Evolutionary conservation across 2,329 filamentous ascomycete species (phyloP).

Genomic region (Aspergillus jensenii): DNA sequence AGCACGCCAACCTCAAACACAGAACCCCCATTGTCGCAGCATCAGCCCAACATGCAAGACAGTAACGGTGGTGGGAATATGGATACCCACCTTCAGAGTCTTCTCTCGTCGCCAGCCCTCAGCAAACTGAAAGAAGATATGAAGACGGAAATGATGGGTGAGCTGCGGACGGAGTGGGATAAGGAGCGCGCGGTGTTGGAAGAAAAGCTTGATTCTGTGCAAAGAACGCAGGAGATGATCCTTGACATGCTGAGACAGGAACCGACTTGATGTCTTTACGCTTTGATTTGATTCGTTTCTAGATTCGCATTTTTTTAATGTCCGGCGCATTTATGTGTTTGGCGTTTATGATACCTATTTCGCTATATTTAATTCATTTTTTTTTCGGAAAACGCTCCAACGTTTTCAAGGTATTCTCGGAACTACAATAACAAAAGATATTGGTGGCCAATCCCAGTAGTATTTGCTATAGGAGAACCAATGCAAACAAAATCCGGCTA

Average conservation of each 20-base stretch:
- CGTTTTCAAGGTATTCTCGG: neutral
- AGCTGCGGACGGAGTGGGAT: slow-evolving; percentile 34
- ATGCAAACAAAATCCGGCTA: slow-evolving; percentile 36
- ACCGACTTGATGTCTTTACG: slow-evolving; percentile 20
- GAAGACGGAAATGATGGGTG: slow-evolving; percentile 32
- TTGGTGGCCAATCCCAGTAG: slow-evolving; percentile 16
- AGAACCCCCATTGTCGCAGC: neutral
- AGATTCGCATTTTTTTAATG: slow-evolving; percentile 8
- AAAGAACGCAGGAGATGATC: slow-evolving; percentile 43
- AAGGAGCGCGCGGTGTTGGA: slow-evolving; percentile 33
- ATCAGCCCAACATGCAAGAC: neutral
- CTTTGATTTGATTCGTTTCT: neutral
- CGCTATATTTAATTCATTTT: neutral
- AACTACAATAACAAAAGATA: neutral
- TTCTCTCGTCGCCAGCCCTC: slow-evolving; percentile 13
- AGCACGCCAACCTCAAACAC: slow-evolving; percentile 1
- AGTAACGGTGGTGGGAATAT: neutral
- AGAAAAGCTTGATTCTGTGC: slow-evolving; percentile 38
- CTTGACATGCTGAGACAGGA: slow-evolving; percentile 41
- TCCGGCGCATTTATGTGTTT: neutral
- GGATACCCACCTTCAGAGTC: neutral
- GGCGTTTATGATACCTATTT: slow-evolving; percentile 12
- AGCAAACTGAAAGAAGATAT: slow-evolving; percentile 33
- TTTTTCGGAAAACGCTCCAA: neutral
- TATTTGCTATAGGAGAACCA: slow-evolving; percentile 25